Base-by-base conservation (phyloP, 495 filamentous ascomycete species). In the Talaromyces trachyspermus region DNA sequence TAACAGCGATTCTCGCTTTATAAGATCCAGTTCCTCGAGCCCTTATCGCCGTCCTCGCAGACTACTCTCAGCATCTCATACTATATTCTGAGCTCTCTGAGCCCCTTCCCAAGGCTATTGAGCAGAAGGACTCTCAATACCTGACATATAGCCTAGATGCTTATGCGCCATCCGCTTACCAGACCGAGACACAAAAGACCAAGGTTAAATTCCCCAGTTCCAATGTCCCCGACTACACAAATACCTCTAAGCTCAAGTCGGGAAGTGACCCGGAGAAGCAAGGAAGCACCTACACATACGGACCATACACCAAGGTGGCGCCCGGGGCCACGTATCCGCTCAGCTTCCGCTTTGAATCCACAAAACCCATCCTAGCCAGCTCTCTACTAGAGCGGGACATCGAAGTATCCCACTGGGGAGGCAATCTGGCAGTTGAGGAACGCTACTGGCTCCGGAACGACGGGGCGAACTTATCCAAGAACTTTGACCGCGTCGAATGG, bases 401-500 rank as follows among this genome's bases (percentile, higher is more conserved):
- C 48, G 91, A 97, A 64, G 84, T 97, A 51, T 92, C 86, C 54
- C 94, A 97, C 62, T 98, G 92, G 92, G 92, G 92, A 50, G 94
- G 92, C 19, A 97, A 97, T 61, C 66, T 97, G 32, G 92, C 91
- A 0, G 85, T 85, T 20, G 94, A 98, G 62, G 92, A 98, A 63
- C 81, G 89, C 41, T 96, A 95, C 73, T 86, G 81, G 66, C 77
- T 96, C 53, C 77, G 77, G 57, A 95, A 97, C 74, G 78, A 82
- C 42, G 92, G 80, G 48, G 95, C 92, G 12, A 76, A 83, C 60
- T 82, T 98, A 26, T 77, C 81, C 26, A 80, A 81, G 46, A 83
- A 91, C 10, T 98, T 98, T 75, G 83, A 78, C 45, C 84, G 92
- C 33, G 86, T 95, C 24, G 79, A 84, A 52, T 98, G 85, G 83